Conservation (phyloP, 2,329 filamentous ascomycete species). For the Colletotrichum spaethianum region DNA sequence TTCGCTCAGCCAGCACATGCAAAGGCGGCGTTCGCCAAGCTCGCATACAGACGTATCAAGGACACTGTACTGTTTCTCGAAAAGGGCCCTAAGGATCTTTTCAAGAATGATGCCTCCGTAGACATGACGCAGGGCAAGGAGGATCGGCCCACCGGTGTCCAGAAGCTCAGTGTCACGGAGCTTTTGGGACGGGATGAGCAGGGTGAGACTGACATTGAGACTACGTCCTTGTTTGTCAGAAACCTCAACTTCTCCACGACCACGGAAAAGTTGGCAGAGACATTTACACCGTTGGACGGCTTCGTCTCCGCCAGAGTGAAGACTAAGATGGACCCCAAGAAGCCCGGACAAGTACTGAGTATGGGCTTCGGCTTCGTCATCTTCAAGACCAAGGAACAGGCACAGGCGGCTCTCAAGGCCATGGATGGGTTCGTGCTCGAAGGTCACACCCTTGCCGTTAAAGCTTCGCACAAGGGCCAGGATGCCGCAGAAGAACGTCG, state of each 20-base stretch:
- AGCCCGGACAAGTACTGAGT: slow-evolving; percentile 87
- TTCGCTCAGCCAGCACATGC: slow-evolving; percentile 85
- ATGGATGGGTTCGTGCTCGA: slow-evolving; percentile 94
- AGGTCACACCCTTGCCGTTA: slow-evolving; percentile 86
- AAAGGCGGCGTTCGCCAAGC: slow-evolving; percentile 84
- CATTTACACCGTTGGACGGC: slow-evolving; percentile 86
- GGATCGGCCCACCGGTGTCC: slow-evolving; percentile 59
- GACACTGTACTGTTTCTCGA: slow-evolving; percentile 94
- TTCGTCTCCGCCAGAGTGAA: slow-evolving; percentile 93
- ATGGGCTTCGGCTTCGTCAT: slow-evolving; percentile 99
- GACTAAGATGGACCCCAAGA: slow-evolving; percentile 94
- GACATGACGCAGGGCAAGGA: slow-evolving; percentile 47
- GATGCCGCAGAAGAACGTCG: slow-evolving; percentile 91
- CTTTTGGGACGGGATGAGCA: slow-evolving; percentile 72
- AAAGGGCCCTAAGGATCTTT: slow-evolving; percentile 89
- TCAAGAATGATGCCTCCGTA: slow-evolving; percentile 57
- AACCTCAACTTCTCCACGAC: slow-evolving; percentile 95
- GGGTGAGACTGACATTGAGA: slow-evolving; percentile 71
- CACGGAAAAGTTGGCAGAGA: slow-evolving; percentile 79
- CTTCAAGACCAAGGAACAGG: slow-evolving; percentile 83
- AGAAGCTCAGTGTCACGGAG: slow-evolving; percentile 78
- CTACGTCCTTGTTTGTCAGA: slow-evolving; percentile 90
- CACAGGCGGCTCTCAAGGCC: slow-evolving; percentile 82
- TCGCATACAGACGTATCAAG: slow-evolving; percentile 92
- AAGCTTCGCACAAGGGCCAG: slow-evolving; percentile 86